A percentile compares a stretch with the other conserved stretches of the same genome.
Evolutionary conservation across 441 rosid species (phyloP).

Genomic region (Rhodomyrtus psidioides): DNA sequence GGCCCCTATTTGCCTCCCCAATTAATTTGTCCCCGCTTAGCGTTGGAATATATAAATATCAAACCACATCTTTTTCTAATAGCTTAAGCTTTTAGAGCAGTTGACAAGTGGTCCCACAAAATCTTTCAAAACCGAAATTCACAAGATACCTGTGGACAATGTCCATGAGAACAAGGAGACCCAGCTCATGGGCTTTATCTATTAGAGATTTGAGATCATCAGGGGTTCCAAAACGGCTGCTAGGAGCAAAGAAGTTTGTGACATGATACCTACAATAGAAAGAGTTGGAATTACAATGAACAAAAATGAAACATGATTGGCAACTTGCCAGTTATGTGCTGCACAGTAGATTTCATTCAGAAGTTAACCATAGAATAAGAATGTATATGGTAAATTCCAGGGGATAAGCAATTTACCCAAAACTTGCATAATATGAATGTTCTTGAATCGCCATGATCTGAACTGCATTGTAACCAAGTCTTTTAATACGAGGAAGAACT

Average conservation of each 20-base stretch:
- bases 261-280: slow-evolving; percentile 81
- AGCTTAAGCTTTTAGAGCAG: too few relatives aligned
- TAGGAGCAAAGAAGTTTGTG: slow-evolving; percentile 91
- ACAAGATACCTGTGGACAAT: slow-evolving; percentile 78
- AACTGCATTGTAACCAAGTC: slow-evolving; percentile 91
- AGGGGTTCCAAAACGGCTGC: slow-evolving; percentile 98
- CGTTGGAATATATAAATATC: too few relatives aligned
- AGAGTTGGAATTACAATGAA: slow-evolving; percentile 8
- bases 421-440: slow-evolving; percentile 96
- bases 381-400: background rate
- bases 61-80: too few relatives aligned
- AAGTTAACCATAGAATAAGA: background rate
- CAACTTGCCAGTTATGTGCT: background rate
- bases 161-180: slow-evolving; percentile 95
- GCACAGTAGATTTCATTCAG: background rate
- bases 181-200: slow-evolving; percentile 94
- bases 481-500: slow-evolving; percentile 94
- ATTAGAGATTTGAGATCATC: slow-evolving; percentile 93
- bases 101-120: too few relatives aligned
- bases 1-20: too few relatives aligned
- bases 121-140: too few relatives aligned
- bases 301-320: slow-evolving; percentile 7
- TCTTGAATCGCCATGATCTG: slow-evolving; percentile 99
- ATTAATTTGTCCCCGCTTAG: too few relatives aligned
- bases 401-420: slow-evolving; percentile 52